Percentiles rank a stretch among this genome's conserved stretches.
Conservation (phyloP, 2,329 filamentous ascomycete genomes). For the Chaetomium globosum region DNA sequence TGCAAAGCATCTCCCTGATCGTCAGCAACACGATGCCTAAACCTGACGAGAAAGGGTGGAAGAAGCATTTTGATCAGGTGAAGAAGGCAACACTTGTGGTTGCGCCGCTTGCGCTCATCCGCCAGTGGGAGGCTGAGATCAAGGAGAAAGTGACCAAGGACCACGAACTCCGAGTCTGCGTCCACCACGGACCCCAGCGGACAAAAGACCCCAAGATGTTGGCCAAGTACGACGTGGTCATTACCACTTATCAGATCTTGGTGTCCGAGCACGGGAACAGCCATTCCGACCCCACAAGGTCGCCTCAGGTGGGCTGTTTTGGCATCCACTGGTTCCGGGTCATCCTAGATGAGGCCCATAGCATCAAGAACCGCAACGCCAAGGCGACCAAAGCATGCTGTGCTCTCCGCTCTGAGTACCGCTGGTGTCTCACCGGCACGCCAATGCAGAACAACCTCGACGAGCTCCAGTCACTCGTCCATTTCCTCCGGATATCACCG, state of each 20-base stretch:
- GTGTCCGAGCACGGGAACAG: conserved; percentile 78
- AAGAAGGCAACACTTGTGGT: conserved; percentile 86
- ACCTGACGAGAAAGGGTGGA: conserved; percentile 61
- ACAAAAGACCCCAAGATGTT: conserved; percentile 78
- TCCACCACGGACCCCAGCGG: conserved; percentile 87
- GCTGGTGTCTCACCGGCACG: conserved; percentile 95
- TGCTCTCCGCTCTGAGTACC: conserved; percentile 79
- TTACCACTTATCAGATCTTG: conserved; percentile 95
- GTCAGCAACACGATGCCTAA: conserved; percentile 76
- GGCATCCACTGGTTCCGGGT: conserved; percentile 93
- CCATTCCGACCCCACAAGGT: conserved; percentile 58
- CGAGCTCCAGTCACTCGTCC: conserved; percentile 90
- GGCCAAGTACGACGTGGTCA: conserved; percentile 86
- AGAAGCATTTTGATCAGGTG: conserved; percentile 68
- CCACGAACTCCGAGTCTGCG: conserved; percentile 75
- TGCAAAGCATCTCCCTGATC: conserved; percentile 89
- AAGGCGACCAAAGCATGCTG: conserved; percentile 94
- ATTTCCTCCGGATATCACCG: conserved; percentile 87
- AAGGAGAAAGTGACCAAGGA: conserved; percentile 73
- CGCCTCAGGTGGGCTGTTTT: conserved; percentile 78
- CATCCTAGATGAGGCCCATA: conserved; percentile 95
- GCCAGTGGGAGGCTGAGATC: conserved; percentile 96
- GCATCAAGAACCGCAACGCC: conserved; percentile 96
- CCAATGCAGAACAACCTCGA: conserved; percentile 99
- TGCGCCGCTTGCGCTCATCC: conserved; percentile 88